A percentile compares a stretch with the other conserved stretches of the same genome.
These are phyloP conservation scores for Rostrohypoxylon terebratum DNA, from an alignment of 495 filamentous ascomycete genomes.

Conservation along the genomic window DNA sequence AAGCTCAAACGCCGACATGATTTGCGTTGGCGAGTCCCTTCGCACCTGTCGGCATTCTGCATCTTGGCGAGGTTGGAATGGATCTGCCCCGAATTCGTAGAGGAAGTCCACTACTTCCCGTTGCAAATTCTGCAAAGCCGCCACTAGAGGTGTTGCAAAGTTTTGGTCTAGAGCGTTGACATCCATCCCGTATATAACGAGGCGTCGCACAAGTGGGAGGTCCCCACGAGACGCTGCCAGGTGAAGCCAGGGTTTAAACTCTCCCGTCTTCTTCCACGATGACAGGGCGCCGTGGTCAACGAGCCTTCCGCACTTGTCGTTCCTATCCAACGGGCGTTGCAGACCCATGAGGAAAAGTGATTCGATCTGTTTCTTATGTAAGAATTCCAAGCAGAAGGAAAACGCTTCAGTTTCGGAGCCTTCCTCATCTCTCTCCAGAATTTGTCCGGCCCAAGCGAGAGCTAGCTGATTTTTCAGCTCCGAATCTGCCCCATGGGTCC, in stretches of 20 bases:
- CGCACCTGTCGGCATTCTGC: slow-evolving; percentile 7
- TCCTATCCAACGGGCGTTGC: neutral
- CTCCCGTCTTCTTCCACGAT: neutral
- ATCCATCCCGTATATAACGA: slow-evolving; percentile 24
- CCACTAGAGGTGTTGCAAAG: slow-evolving; percentile 21
- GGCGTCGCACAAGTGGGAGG: slow-evolving; percentile 19
- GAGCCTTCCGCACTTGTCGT: slow-evolving; percentile 9
- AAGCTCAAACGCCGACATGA: slow-evolving; percentile 27
- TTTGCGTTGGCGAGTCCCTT: neutral
- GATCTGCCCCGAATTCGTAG: slow-evolving; percentile 31
- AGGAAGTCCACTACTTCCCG: neutral
- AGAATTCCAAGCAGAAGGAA: slow-evolving; percentile 21
- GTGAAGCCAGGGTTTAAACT: slow-evolving; percentile 24
- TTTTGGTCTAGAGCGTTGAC: slow-evolving; percentile 13
- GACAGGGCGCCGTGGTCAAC: slow-evolving; percentile 13
- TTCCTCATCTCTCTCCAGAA: neutral
- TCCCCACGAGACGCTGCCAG: slow-evolving; percentile 3
- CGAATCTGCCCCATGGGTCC: slow-evolving; percentile 17
- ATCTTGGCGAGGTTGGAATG: slow-evolving; percentile 25
- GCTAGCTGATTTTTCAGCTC: neutral
- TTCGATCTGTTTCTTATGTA: slow-evolving; percentile 4
- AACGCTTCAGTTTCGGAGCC: neutral
- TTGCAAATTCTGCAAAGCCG: neutral
- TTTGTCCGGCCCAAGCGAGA: slow-evolving; percentile 13
- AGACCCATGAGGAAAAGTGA: neutral